Conservation (phyloP, 1,284 basidiomycete species). For the Sporisorium reilianum region DNA sequence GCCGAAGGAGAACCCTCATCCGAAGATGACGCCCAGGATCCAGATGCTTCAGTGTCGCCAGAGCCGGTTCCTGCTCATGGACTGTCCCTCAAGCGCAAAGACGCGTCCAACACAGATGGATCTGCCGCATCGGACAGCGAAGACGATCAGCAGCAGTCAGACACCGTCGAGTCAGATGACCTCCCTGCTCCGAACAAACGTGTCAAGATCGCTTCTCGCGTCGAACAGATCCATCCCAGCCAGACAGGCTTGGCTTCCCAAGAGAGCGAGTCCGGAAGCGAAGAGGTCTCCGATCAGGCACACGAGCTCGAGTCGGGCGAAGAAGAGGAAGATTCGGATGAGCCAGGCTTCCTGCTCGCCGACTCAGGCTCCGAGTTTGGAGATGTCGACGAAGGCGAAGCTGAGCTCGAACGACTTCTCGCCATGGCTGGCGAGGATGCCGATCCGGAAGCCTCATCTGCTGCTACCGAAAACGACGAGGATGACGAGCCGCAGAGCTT, state of each 20-base stretch:
- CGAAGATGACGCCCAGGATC: conserved; percentile 3
- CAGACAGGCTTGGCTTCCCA: neutral
- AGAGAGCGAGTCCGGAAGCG: conserved; percentile 8
- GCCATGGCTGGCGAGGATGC: conserved; percentile 16
- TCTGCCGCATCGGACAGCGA: conserved; percentile 10
- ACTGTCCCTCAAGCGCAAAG: conserved; percentile 24
- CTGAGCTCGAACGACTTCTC: conserved; percentile 41
- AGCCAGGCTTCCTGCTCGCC: conserved; percentile 21
- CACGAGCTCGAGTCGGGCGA: conserved; percentile 14
- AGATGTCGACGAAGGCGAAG: conserved; percentile 55
- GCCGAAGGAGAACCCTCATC: conserved; percentile 13
- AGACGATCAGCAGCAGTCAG: conserved; percentile 14
- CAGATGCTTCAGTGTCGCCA: neutral
- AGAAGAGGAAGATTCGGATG: conserved; percentile 17
- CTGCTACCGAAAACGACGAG: conserved; percentile 12
- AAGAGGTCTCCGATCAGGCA: neutral
- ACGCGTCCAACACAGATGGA: no score
- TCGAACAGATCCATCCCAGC: conserved; percentile 8
- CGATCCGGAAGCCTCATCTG: conserved; percentile 10
- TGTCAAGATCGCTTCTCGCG: conserved; percentile 26
- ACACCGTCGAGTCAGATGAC: conserved; percentile 15
- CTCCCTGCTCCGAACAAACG: conserved; percentile 25
- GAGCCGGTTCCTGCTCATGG: conserved; percentile 11
- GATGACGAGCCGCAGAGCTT: conserved; percentile 65
- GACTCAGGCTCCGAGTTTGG: conserved; percentile 51